Conservation (phyloP, 2,329 filamentous ascomycete genomes). For the Penicillium sp. region DNA sequence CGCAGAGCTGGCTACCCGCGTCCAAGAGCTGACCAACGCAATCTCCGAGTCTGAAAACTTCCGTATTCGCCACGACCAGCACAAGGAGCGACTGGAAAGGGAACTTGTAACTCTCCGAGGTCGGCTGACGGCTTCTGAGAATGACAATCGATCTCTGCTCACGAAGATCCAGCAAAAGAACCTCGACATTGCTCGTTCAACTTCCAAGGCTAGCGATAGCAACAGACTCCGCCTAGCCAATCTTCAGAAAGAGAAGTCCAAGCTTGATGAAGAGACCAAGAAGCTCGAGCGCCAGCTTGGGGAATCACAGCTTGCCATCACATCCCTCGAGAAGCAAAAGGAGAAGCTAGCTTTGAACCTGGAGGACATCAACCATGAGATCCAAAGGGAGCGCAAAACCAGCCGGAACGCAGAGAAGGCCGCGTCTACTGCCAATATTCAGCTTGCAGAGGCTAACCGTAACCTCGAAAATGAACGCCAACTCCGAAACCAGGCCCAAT, state of each 20-base stretch:
- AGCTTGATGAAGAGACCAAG: conserved; percentile 79
- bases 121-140: conserved; percentile 86
- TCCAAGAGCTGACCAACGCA: conserved; percentile 83
- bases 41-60: conserved; percentile 90
- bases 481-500: conserved; percentile 80
- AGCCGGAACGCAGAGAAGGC: conserved; percentile 89
- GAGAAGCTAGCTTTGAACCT: conserved; percentile 87
- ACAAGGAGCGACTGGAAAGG: conserved; percentile 89
- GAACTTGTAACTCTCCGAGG: conserved; percentile 91
- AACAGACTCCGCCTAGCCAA: conserved; percentile 76
- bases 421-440: conserved; percentile 76
- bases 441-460: conserved; percentile 86
- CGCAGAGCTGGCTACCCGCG: conserved; percentile 73
- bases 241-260: conserved; percentile 80
- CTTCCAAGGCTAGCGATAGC: conserved; percentile 81
- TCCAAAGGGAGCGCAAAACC: conserved; percentile 85
- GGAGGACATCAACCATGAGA: conserved; percentile 91
- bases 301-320: conserved; percentile 80
- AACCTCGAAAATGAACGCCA: conserved; percentile 90
- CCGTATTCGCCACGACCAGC: conserved; percentile 86
- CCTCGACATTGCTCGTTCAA: conserved; percentile 89
- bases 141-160: conserved; percentile 91
- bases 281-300: conserved; percentile 82
- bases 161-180: conserved; percentile 99
- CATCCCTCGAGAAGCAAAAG: conserved; percentile 87